Evolutionary conservation across 495 filamentous ascomycete genomes (phyloP).

Genomic region (Viridothelium virens): DNA sequence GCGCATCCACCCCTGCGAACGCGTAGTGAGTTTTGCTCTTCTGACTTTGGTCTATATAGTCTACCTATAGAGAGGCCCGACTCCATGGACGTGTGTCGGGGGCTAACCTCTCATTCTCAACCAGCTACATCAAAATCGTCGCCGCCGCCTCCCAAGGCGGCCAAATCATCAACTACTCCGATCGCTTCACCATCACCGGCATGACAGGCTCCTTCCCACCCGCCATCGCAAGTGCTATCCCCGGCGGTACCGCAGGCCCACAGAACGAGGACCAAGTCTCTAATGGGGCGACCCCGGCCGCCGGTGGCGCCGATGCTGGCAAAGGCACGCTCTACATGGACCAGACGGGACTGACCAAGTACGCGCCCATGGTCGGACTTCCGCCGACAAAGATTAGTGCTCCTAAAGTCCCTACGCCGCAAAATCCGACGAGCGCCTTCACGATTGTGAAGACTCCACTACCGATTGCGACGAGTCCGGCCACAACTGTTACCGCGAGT

Average conservation of each 20-base stretch:
- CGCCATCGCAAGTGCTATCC: constrained; percentile 39
- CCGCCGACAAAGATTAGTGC: constrained; percentile 59
- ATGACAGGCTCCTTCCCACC: constrained; percentile 59
- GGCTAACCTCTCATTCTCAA: constrained; percentile 4
- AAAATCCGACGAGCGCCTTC: constrained; percentile 57
- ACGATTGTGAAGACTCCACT: constrained; percentile 51
- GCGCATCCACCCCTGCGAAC: constrained; percentile 30
- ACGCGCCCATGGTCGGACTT: constrained; percentile 64
- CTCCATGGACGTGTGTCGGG: too few relatives aligned
- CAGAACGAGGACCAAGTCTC: constrained; percentile 19
- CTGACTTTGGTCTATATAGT: not conserved
- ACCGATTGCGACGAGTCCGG: constrained; percentile 42
- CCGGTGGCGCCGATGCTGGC: constrained; percentile 19
- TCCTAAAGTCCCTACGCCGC: constrained; percentile 43
- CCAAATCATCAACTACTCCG: constrained; percentile 51
- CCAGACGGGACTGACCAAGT: constrained; percentile 58
- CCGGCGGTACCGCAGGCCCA: constrained; percentile 40
- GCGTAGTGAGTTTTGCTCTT: constrained; percentile 10
- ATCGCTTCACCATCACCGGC: constrained; percentile 55
- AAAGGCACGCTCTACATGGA: constrained; percentile 43
- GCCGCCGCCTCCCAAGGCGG: constrained; percentile 45
- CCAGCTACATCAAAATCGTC: constrained; percentile 59
- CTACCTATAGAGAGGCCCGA: constrained; percentile 9
- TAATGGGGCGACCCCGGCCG: constrained; percentile 18
- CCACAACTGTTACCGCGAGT: constrained; percentile 54